Base-by-base conservation (phyloP, 371 early-diverging fungal species). In the Mucor velutinosus region DNA sequence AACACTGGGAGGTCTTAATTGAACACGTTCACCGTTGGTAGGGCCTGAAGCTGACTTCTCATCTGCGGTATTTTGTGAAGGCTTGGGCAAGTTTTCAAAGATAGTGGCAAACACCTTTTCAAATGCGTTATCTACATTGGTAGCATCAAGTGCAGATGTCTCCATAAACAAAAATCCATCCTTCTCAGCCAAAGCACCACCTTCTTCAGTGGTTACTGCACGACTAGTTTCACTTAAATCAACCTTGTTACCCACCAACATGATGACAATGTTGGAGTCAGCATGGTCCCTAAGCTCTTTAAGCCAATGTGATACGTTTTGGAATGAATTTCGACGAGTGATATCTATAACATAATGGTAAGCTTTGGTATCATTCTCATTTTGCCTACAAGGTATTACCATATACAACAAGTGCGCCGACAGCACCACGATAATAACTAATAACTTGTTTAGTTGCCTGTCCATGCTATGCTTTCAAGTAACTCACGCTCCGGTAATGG, bases 241-340 rank as follows among this genome's bases (percentile, higher is more conserved):
- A 65, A 96, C 90, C 87, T 99, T 99, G 91, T 99, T 99, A 64
- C 99, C 99, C 29, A 99, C 93, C 58, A 99, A 79, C 81, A 99
- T 90, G 83, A 99, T 97, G 84, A 97, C 96, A 70, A 90, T 88
- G 39, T 87, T 93, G 72, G 95, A 95, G 47, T 91, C 92, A 35
- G 98, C 99, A 77, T 99, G 97, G 66, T 97, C 95, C 75, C 95
- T 93, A 74, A 99, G 94, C 79, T 99, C 99, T 63, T 94, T 90
- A 29, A 99, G 90, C 99, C 99, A 99, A 73, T 95, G 89, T 77
- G 87, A 87, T 30, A 93, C 93, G 74, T 94, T 92, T 75, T 90
- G 89, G 85, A 99, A 99, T 29, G 98, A 94, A 62, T 96, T 90
- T 78, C 90, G 89, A 81, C 99, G 97, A 5, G 98, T 97, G 59